phyloP scores from a whole-genome alignment of 257 asterid species.

The Salvia rosmarinus region DNA sequence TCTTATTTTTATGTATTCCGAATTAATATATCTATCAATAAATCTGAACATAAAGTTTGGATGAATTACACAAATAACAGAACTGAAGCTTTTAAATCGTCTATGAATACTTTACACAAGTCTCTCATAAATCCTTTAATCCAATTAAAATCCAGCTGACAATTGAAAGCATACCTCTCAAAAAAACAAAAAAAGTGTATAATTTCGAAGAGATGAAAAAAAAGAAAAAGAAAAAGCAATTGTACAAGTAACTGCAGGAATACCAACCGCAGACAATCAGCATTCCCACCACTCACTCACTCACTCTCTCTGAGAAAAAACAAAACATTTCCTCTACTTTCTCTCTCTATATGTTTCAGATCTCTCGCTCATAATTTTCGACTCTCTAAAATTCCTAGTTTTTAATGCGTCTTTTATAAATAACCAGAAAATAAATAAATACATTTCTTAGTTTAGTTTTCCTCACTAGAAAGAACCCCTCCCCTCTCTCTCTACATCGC shows the following conservation, averaged over 20 bases:
- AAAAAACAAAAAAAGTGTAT: not conserved
- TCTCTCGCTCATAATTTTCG: constrained; percentile 37
- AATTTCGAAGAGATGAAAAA: no score
- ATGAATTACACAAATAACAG: no score
- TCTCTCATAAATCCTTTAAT: no score
- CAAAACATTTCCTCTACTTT: not conserved
- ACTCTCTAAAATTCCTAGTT: constrained; percentile 34
- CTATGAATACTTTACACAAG: no score
- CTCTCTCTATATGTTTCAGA: constrained; percentile 33
- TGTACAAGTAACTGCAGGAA: constrained; percentile 33
- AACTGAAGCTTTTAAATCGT: no score
- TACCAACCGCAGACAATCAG: constrained; percentile 34
- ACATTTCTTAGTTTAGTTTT: constrained; percentile 29
- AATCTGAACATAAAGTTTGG: no score
- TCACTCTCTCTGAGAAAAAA: constrained; percentile 11
- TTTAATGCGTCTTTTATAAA: not conserved
- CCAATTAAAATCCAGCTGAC: no score
- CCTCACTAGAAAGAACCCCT: constrained; percentile 36
- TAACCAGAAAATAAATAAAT: not conserved
- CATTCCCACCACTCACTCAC: constrained; percentile 17
- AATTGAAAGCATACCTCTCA: no score
- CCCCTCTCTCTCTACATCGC: constrained; percentile 23
- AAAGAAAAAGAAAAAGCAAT: not conserved
- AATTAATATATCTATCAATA: no score
- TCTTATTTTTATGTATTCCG: no score